phyloP scores from a whole-genome alignment of 345 rosid species.

The Hibiscus syriacus region DNA sequence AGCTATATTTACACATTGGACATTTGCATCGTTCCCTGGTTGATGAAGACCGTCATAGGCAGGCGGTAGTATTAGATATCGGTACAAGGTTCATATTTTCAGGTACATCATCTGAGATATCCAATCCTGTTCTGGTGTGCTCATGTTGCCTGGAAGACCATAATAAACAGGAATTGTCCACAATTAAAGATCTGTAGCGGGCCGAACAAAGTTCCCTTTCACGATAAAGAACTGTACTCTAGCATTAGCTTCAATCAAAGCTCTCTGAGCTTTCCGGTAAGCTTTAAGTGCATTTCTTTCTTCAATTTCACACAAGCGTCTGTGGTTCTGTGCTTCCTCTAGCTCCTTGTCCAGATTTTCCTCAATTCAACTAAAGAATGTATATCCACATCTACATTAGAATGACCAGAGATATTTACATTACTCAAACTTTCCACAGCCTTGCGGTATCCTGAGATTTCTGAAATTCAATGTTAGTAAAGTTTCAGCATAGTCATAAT shows the following conservation, averaged over 20 bases:
- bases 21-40: slow-evolving; percentile 23
- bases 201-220: slow-evolving; percentile 72
- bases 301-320: slow-evolving; percentile 76
- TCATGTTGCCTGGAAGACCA: slow-evolving; percentile 45
- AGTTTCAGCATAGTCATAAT: slow-evolving; percentile 7
- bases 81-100: slow-evolving; percentile 39
- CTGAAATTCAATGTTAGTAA: slow-evolving; percentile 25
- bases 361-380: slow-evolving; percentile 57
- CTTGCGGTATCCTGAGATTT: slow-evolving; percentile 29
- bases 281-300: slow-evolving; percentile 89
- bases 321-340: slow-evolving; percentile 69
- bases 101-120: slow-evolving; percentile 24
- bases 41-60: slow-evolving; percentile 26
- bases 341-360: slow-evolving; percentile 80
- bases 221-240: slow-evolving; percentile 61
- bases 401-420: slow-evolving; percentile 30
- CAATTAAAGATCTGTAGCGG: slow-evolving; percentile 52
- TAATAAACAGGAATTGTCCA: slow-evolving; percentile 45
- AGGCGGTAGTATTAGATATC: slow-evolving; percentile 37
- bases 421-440: slow-evolving; percentile 29
- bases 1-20: slow-evolving; percentile 17
- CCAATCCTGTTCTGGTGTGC: slow-evolving; percentile 29
- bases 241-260: slow-evolving; percentile 79
- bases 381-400: slow-evolving; percentile 32
- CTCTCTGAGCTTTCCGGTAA: slow-evolving; percentile 81